phyloP scores from a whole-genome alignment of 2,329 filamentous ascomycete species.

The Chaetomium globosum region DNA sequence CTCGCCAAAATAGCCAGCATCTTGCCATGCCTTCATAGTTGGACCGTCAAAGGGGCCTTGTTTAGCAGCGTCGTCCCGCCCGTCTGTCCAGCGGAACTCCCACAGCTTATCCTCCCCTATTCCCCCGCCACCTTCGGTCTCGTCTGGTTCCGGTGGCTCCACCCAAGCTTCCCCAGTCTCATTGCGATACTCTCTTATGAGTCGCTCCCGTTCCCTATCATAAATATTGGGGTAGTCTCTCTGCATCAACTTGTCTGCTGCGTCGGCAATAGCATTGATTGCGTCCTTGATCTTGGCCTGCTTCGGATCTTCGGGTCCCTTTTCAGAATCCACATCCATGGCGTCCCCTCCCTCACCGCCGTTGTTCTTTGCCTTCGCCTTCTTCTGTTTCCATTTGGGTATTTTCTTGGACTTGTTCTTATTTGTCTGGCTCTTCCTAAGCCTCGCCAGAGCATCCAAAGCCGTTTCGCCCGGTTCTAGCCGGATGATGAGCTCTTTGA shows the following conservation, averaged over 20 bases:
- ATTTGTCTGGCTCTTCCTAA: conserved; percentile 69
- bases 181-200: conserved; percentile 78
- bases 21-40: conserved; percentile 89
- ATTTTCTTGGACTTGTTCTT: conserved; percentile 61
- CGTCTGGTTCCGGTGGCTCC: conserved; percentile 44
- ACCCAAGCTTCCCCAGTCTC: conserved; percentile 88
- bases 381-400: conserved; percentile 72
- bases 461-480: conserved; percentile 83
- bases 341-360: conserved; percentile 50
- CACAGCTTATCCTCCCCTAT: conserved; percentile 57
- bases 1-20: conserved; percentile 89
- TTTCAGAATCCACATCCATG: conserved; percentile 73
- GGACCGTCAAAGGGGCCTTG: conserved; percentile 85
- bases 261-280: conserved; percentile 82
- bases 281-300: conserved; percentile 70
- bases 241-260: conserved; percentile 82
- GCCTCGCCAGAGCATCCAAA: conserved; percentile 80
- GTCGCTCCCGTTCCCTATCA: conserved; percentile 79
- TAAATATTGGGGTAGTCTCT: conserved; percentile 89
- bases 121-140: conserved; percentile 40
- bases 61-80: conserved; percentile 72
- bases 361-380: conserved; percentile 63
- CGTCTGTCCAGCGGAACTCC: conserved; percentile 93
- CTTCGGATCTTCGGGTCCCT: conserved; percentile 63
- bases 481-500: conserved; percentile 70